A percentile compares a stretch with the other conserved stretches of the same genome.
phyloP scores from a whole-genome alignment of 192 early-diverging fungal species.

The Lobosporangium transversale region DNA sequence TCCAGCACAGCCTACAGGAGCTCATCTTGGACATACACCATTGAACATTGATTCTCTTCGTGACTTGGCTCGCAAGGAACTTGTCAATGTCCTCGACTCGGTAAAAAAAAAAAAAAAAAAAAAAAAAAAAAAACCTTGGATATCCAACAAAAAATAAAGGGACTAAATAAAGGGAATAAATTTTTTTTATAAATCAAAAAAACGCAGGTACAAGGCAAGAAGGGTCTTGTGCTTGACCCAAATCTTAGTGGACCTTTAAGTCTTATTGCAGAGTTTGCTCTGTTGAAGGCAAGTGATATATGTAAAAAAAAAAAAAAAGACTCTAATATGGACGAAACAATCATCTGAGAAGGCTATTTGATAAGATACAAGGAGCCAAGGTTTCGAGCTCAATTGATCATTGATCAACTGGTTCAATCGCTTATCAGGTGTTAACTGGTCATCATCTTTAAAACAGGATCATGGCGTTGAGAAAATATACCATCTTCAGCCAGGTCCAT shows the following conservation, averaged over 20 bases:
- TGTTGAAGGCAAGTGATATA: constrained; percentile 72
- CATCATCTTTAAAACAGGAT: constrained; percentile 70
- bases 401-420: no score
- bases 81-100: constrained; percentile 80
- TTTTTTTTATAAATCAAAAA: no score
- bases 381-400: no score
- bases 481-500: constrained; percentile 71
- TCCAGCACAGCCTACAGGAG: constrained; percentile 41
- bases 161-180: constrained; percentile 21
- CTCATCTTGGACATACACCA: constrained; percentile 63
- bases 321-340: no score
- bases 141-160: neutral
- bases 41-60: constrained; percentile 65
- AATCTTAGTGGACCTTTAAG: constrained; percentile 85
- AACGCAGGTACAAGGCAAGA: constrained; percentile 92
- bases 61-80: constrained; percentile 69
- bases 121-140: neutral
- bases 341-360: no score
- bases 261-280: constrained; percentile 86
- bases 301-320: neutral
- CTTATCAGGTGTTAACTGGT: no score
- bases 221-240: constrained; percentile 90
- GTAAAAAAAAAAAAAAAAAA: constrained; percentile 44
- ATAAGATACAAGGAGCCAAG: neutral
- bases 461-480: constrained; percentile 97